These are phyloP conservation scores for Leccinum pellstonianum DNA, from an alignment of 768 basidiomycete genomes.

Conservation along the genomic window DNA sequence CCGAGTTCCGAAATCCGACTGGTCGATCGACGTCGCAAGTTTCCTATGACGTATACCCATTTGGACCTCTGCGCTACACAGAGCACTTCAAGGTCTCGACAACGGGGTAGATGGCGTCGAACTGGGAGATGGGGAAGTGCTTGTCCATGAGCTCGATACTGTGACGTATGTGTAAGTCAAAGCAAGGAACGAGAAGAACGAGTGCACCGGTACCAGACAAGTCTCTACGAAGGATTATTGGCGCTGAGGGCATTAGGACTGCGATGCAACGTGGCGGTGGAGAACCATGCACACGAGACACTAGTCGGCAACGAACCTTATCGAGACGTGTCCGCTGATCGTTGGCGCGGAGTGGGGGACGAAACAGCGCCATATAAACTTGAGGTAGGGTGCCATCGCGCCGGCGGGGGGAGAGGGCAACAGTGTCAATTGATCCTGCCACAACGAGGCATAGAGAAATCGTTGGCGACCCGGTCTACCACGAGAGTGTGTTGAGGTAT, in stretches of 20 bases:
- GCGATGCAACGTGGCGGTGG: background rate
- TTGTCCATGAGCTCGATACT: conserved; percentile 74
- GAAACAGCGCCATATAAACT: conserved; percentile 52
- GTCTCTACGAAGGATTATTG: conserved; percentile 40
- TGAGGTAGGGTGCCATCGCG: conserved; percentile 40
- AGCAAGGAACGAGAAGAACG: background rate
- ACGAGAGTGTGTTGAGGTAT: conserved; percentile 15
- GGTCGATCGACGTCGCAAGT: no score
- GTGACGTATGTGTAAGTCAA: conserved; percentile 30
- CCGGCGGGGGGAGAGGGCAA: conserved; percentile 23
- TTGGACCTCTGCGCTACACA: no score
- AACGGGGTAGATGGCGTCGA: conserved; percentile 68
- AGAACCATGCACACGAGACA: background rate
- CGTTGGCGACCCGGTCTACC: conserved; percentile 31
- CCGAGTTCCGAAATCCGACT: no score
- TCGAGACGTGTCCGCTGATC: conserved; percentile 46
- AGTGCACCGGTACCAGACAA: conserved; percentile 64
- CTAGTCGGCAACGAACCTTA: conserved; percentile 30
- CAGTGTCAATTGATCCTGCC: conserved; percentile 20
- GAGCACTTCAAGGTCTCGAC: conserved; percentile 19
- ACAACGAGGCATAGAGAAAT: conserved; percentile 29
- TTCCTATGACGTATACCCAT: background rate
- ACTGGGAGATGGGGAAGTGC: conserved; percentile 52
- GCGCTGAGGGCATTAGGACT: conserved; percentile 55
- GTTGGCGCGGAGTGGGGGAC: conserved; percentile 37